These are phyloP conservation scores for Nemania sp. DNA, from an alignment of 2,329 filamentous ascomycete species.

Conservation along the genomic window DNA sequence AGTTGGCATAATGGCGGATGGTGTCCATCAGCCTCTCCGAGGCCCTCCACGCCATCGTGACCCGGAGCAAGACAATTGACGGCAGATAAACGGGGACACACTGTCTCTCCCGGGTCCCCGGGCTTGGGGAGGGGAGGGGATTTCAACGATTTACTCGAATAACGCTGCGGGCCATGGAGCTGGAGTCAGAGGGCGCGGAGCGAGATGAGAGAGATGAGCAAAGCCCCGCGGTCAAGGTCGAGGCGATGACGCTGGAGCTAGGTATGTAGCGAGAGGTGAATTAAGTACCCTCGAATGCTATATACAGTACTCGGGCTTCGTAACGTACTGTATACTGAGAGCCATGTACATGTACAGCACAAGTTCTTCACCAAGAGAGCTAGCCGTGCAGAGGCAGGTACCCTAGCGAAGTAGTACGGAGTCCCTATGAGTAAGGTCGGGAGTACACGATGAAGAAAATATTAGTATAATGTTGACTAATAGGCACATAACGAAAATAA, in stretches of 20 bases:
- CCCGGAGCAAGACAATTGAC: slow-evolving; percentile 26
- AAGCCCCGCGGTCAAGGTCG: slow-evolving; percentile 33
- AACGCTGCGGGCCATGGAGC: slow-evolving; percentile 26
- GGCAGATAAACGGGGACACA: slow-evolving; percentile 17
- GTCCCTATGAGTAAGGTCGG: no score
- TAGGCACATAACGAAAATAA: no score
- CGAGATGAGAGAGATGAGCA: not conserved
- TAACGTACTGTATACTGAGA: not conserved
- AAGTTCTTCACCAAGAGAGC: no score
- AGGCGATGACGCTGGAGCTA: slow-evolving; percentile 21
- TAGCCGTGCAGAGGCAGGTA: no score
- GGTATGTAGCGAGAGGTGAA: not conserved
- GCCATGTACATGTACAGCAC: slow-evolving; percentile 1
- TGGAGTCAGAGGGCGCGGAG: not conserved
- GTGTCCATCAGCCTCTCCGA: slow-evolving; percentile 91
- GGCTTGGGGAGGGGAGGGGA: not conserved
- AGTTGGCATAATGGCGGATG: slow-evolving; percentile 96
- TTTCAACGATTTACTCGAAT: slow-evolving; percentile 6
- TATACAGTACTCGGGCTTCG: not conserved
- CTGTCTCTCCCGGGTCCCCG: not conserved
- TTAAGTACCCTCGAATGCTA: not conserved
- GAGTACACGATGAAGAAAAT: no score
- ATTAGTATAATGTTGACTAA: no score
- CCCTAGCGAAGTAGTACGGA: no score
- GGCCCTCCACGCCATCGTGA: slow-evolving; percentile 89